Evolutionary conservation across 2,329 filamentous ascomycete species (phyloP), one percentile per base, ranked within the genome.

Genomic region (Cytospora piceae): DNA sequence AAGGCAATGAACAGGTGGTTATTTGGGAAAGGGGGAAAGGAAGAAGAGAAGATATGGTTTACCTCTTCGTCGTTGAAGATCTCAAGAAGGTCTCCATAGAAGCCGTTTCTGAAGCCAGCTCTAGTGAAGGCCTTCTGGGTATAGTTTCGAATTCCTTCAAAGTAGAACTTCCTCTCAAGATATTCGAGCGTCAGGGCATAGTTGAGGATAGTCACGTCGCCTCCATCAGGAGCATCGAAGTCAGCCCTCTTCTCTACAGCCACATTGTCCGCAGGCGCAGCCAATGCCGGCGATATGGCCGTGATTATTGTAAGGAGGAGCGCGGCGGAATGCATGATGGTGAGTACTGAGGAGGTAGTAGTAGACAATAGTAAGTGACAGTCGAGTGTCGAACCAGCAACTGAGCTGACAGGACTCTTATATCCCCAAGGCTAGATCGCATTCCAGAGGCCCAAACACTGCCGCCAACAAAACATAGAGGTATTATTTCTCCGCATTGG

Each of bases 121-220:
- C 39, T 31, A 4, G 3, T 1, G 60, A 69, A 68, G 27, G 58
- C 57, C 0, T 17, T 12, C 22, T 63, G 46, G 34, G 80, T 81
- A 78, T 84, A 90, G 71, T 86, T 87, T 65, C 78, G 74, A 5
- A 90, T 78, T 46, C 83, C 87, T 58, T 88, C 73, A 46, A 79
- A 77, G 77, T 91, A 91, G 77, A 90, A 90, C 63, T 79, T 80
- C 67, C 85, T 78, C 76, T 91, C 88, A 34, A 86, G 81, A 63
- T 84, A 80, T 75, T 87, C 84, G 6, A 86, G 80, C 1, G 80
- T 79, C 27, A 83, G 73, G 24, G 81, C 81, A 60, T 82, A 83
- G 75, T 81, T 80, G 61, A 82, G 76, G 60, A 82, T 81, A 59
- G 73, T 71, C 55, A 69, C 62, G 34, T 70, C 71, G 29, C 70